Conservation (phyloP, 805 yeast species). For the Saccharomyces jurei region DNA sequence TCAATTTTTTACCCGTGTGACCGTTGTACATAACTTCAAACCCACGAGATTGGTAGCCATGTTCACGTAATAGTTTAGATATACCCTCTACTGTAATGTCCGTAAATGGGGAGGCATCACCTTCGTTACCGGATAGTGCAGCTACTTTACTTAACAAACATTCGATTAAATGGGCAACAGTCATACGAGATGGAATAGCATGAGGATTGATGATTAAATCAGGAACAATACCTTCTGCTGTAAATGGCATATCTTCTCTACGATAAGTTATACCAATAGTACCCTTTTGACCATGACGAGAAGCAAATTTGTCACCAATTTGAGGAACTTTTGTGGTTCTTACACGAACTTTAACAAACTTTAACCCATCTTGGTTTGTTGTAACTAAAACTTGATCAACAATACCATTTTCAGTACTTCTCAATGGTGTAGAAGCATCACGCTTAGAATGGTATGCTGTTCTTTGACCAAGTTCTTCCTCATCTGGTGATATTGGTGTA, state of each 20-base stretch:
- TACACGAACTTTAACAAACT: conserved; percentile 96
- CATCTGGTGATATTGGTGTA: conserved; percentile 98
- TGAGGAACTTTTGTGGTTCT: conserved; percentile 98
- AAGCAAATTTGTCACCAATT: conserved; percentile 98
- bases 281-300: conserved; percentile 99
- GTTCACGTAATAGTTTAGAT: conserved; percentile 83
- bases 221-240: conserved; percentile 92
- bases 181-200: conserved; percentile 99
- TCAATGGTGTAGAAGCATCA: conserved; percentile 95
- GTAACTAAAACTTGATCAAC: conserved; percentile 96
- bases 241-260: conserved; percentile 98
- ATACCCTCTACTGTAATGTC: conserved; percentile 97
- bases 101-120: conserved; percentile 98
- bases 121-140: conserved; percentile 89
- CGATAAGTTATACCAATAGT: conserved; percentile 98
- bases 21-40: conserved; percentile 98
- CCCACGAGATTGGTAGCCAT: conserved; percentile 96
- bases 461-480: conserved; percentile 97
- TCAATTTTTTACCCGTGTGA: conserved; percentile 93
- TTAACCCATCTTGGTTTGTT: conserved; percentile 96
- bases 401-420: conserved; percentile 96
- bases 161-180: conserved; percentile 98
- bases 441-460: conserved; percentile 97
- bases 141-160: conserved; percentile 94
- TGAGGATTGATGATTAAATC: conserved; percentile 97